Evolutionary conservation across 192 early-diverging fungal genomes (phyloP).

Genomic region (Physocladia obscura): DNA sequence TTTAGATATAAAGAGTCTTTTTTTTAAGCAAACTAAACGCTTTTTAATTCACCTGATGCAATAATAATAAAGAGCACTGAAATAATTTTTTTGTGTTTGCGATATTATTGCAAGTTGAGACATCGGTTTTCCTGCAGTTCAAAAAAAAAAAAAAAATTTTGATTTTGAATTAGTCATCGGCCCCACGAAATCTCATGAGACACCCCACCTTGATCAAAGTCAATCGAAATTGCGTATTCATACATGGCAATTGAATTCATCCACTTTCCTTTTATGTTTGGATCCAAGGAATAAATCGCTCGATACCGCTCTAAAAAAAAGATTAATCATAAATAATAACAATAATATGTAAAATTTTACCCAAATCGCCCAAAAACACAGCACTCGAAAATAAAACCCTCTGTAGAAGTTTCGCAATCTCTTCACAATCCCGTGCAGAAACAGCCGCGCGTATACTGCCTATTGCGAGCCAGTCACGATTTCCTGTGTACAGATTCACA

Average conservation of each 20-base stretch:
- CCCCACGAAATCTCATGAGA: too few species aligned
- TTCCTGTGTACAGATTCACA: neutral
- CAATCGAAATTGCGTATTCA: conserved; percentile 4
- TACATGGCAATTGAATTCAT: neutral
- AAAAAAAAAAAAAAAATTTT: too few species aligned
- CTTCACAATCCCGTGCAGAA: neutral
- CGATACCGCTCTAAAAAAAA: conserved; percentile 10
- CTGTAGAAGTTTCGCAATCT: neutral
- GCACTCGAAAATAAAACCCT: conserved; percentile 25
- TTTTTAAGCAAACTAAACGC: neutral
- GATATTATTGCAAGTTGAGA: conserved; percentile 45
- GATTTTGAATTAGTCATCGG: too few species aligned
- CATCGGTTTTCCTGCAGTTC: conserved; percentile 44
- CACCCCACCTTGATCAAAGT: conserved; percentile 7
- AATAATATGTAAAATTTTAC: conserved; percentile 15
- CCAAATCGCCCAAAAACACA: conserved; percentile 40
- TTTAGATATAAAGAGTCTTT: neutral
- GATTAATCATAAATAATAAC: neutral
- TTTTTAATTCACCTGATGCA: conserved; percentile 30
- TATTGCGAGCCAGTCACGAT: neutral
- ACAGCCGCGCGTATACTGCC: too few species aligned
- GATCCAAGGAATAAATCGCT: neutral
- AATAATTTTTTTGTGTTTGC: conserved; percentile 23
- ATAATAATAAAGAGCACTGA: conserved; percentile 46
- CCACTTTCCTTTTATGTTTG: neutral